A percentile compares a stretch with the other conserved stretches of the same genome.
These are phyloP conservation scores for Hevea brasiliensis DNA, from an alignment of 345 rosid species.

Conservation along the genomic window DNA sequence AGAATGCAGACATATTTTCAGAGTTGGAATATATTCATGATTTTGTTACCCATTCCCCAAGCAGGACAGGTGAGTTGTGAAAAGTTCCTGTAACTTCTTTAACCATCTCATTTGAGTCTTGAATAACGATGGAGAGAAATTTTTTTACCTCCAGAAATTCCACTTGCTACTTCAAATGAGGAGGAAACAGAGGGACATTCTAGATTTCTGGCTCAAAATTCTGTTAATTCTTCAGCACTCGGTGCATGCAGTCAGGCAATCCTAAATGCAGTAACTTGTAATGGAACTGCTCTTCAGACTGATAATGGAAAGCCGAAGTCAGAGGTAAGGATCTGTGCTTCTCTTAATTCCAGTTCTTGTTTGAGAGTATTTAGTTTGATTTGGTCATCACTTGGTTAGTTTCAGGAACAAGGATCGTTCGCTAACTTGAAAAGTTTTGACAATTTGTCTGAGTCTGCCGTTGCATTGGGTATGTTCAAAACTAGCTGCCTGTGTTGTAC, in stretches of 20 bases:
- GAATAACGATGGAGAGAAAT: neutral
- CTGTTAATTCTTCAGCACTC: conserved; percentile 13
- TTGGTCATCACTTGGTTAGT: conserved; percentile 17
- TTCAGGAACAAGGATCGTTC: conserved; percentile 41
- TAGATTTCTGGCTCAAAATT: conserved; percentile 7
- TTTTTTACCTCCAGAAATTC: conserved; percentile 25
- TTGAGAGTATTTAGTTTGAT: conserved; percentile 13
- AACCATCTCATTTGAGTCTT: neutral
- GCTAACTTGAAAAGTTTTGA: conserved; percentile 42
- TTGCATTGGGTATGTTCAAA: conserved; percentile 37
- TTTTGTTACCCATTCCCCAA: conserved; percentile 21
- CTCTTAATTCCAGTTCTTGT: conserved; percentile 8
- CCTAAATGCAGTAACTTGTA: conserved; percentile 15
- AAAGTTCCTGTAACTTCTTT: conserved; percentile 4
- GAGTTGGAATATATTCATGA: conserved; percentile 32
- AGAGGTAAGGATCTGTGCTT: conserved; percentile 33
- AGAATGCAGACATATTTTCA: conserved; percentile 35
- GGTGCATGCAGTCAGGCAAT: conserved; percentile 7
- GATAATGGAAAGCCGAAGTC: conserved; percentile 24
- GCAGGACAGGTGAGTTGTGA: conserved; percentile 20
- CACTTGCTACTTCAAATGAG: conserved; percentile 10
- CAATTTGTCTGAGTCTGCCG: conserved; percentile 31
- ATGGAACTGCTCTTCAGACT: conserved; percentile 16
- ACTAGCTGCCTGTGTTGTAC: neutral
- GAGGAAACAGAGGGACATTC: conserved; percentile 3